A percentile compares a stretch with the other conserved stretches of the same genome.
Conservation (phyloP, 1,139 yeast species). For the Suzukiozyma palmioleophila region DNA sequence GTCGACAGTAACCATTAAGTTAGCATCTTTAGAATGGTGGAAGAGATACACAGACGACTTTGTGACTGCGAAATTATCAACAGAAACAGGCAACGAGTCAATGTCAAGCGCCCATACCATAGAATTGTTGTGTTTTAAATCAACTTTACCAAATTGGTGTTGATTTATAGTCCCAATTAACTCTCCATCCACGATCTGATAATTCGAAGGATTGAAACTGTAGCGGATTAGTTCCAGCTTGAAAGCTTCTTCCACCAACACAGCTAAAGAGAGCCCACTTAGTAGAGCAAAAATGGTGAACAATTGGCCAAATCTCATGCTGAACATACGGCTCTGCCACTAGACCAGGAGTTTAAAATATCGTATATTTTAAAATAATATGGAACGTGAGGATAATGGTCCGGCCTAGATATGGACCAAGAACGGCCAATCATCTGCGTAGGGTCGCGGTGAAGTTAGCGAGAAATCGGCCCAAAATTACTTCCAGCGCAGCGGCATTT, state of each 20-base stretch:
- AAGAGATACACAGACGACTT: not conserved
- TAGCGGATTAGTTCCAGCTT: conserved; percentile 29
- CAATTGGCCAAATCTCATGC: not conserved
- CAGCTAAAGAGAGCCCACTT: conserved; percentile 8
- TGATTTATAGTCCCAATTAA: conserved; percentile 24
- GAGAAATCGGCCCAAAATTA: too few relatives aligned
- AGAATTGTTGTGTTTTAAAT: conserved; percentile 8
- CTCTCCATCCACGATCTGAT: conserved; percentile 12
- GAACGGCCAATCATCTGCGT: too few relatives aligned
- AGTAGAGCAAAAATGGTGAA: not conserved
- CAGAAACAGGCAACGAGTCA: conserved; percentile 1
- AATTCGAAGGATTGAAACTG: conserved; percentile 11
- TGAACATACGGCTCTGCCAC: not conserved
- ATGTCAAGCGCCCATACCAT: conserved; percentile 15
- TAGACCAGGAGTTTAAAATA: too few relatives aligned
- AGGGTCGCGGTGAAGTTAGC: too few relatives aligned
- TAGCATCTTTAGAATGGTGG: not conserved
- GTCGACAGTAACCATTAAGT: not conserved
- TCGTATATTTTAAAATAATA: not conserved
- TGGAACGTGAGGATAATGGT: too few relatives aligned
- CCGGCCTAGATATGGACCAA: too few relatives aligned
- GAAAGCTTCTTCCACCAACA: conserved; percentile 36
- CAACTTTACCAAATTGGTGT: conserved; percentile 23
- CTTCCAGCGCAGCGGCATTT: too few relatives aligned
- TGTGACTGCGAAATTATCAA: not conserved